Evolutionary conservation across 2,329 filamentous ascomycete genomes (phyloP).

Genomic region (Epichloe gansuensis): DNA sequence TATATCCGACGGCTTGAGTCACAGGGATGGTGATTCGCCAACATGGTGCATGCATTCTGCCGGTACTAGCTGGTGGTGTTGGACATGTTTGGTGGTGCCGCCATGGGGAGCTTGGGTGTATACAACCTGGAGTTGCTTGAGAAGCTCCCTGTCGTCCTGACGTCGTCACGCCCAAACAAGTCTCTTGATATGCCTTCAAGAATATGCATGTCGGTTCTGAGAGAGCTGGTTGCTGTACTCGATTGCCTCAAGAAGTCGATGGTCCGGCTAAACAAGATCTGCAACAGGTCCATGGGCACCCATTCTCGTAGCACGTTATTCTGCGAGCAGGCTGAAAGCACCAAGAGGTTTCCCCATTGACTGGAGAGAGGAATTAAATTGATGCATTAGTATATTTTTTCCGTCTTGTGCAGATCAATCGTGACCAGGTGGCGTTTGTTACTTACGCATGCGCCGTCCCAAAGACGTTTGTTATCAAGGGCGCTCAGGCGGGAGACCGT

Average conservation of each 20-base stretch:
- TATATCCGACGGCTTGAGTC: not conserved
- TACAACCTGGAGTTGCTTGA: conserved; percentile 25
- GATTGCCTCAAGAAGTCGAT: conserved; percentile 64
- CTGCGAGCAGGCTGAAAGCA: conserved; percentile 70
- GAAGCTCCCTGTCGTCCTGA: conserved; percentile 27
- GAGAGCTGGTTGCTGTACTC: conserved; percentile 60
- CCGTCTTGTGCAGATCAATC: not conserved
- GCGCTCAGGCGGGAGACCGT: conserved; percentile 48
- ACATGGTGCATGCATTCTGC: not conserved
- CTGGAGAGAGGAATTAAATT: conserved; percentile 30
- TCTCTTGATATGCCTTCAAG: conserved; percentile 44
- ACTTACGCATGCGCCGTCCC: conserved; percentile 93
- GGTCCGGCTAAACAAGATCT: conserved; percentile 55
- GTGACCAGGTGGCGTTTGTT: not conserved
- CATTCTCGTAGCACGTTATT: conserved; percentile 49
- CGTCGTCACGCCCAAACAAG: conserved; percentile 24
- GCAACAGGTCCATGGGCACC: conserved; percentile 44
- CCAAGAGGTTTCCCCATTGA: conserved; percentile 93
- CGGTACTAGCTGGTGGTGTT: not conserved
- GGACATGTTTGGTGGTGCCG: conserved; percentile 7
- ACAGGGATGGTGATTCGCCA: no score
- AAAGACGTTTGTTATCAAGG: conserved; percentile 89
- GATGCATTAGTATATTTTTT: not conserved
- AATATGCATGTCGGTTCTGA: conserved; percentile 63
- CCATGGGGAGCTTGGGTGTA: conserved; percentile 11